These are phyloP conservation scores for Lunularia cruciata DNA, from an alignment of 225 moss, liverwort and hornwort genomes.

Conservation along the genomic window DNA sequence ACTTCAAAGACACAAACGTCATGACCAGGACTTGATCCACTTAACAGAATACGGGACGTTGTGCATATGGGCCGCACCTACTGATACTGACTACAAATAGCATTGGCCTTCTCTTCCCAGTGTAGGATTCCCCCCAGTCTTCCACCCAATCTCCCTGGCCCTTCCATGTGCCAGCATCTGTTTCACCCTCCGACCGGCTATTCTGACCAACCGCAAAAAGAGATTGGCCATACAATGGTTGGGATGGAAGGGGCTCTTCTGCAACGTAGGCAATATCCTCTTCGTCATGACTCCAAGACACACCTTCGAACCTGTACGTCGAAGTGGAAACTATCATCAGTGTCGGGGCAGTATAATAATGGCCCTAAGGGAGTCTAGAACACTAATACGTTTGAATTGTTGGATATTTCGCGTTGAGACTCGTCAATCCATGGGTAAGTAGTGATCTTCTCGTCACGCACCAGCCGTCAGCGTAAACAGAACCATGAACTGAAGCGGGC, in stretches of 20 bases:
- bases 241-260: conserved; percentile 70
- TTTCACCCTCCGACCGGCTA: conserved; percentile 51
- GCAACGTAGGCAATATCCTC: conserved; percentile 86
- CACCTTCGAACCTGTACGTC: conserved; percentile 84
- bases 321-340: background rate
- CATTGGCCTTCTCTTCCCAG: conserved; percentile 83
- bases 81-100: conserved; percentile 75
- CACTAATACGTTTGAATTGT: too few relatives aligned
- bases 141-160: conserved; percentile 98
- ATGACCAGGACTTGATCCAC: too few relatives aligned
- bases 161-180: conserved; percentile 86
- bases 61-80: conserved; percentile 49
- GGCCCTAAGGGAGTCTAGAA: background rate
- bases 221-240: conserved; percentile 71
- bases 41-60: too few relatives aligned
- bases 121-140: conserved; percentile 97
- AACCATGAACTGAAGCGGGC: conserved; percentile 68
- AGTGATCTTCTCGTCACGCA: conserved; percentile 26
- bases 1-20: too few relatives aligned
- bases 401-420: background rate
- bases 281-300: conserved; percentile 88
- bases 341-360: too few relatives aligned
- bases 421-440: background rate
- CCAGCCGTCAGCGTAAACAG: conserved; percentile 88
- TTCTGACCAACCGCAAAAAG: conserved; percentile 52